Evolutionary conservation across 331 rosid genomes (phyloP).

Genomic region (Saraca asoca): DNA sequence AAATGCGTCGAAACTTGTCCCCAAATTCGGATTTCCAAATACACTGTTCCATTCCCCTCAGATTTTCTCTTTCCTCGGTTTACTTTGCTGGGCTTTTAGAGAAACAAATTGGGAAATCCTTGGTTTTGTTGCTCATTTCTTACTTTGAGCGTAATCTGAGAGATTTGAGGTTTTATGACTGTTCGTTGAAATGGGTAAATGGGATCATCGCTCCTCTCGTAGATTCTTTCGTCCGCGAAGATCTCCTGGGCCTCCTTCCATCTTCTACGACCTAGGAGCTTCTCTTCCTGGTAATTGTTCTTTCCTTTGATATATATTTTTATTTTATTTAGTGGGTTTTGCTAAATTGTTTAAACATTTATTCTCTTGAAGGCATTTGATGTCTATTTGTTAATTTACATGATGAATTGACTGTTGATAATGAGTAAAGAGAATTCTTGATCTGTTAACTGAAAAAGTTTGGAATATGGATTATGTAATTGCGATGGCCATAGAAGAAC

Average conservation of each 20-base stretch:
- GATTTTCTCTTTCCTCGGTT: not conserved
- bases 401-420: not conserved
- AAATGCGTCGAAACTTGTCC: not conserved
- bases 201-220: conserved; percentile 59
- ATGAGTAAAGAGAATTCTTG: not conserved
- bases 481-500: not conserved
- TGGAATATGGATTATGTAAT: not conserved
- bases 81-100: not conserved
- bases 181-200: conserved; percentile 65
- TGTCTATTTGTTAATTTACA: not conserved
- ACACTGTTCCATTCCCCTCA: not conserved
- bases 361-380: conserved; percentile 10
- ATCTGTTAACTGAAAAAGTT: not conserved
- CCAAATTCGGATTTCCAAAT: not conserved
- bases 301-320: not conserved
- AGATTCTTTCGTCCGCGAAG: conserved; percentile 52
- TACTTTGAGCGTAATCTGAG: not conserved
- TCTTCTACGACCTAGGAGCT: conserved; percentile 49
- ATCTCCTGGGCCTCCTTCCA: conserved; percentile 43
- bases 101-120: not conserved
- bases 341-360: not conserved
- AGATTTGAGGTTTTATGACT: conserved; percentile 2
- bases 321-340: conserved; percentile 5
- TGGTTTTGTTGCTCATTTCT: not conserved
- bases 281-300: conserved; percentile 54